Base-by-base conservation (phyloP, 2,329 filamentous ascomycete genomes). In the Sporothrix luriei region DNA sequence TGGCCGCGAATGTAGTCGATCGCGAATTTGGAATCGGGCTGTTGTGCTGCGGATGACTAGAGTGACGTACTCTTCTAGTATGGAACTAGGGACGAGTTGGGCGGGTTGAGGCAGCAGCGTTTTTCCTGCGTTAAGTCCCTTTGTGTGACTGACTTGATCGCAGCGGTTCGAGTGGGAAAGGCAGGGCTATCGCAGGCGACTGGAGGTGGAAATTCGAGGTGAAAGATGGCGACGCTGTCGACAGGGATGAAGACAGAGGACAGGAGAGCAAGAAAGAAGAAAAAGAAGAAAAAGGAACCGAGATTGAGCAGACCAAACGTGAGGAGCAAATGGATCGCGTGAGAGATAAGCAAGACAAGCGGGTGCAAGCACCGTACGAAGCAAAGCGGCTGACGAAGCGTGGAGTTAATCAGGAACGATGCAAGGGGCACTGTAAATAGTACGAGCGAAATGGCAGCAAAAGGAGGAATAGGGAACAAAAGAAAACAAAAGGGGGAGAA, bases 61-160 rank as follows among this genome's bases (percentile, higher is more conserved):
- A 55, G 65, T 67, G 65, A 67, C 65, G 65, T 55, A 55, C 46
- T 65, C 62, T 55, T 40, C 51, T 55, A 67, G 51, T 11, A 67
- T 38, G 65, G 51, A n/a, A 46, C 49, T 55, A 67, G 65, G 21
- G 33, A 40, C 52, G 48, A 68, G 19, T 40, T 38, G 19, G 21
- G 19, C 38, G 16, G 38, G 52, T 48, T 24, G 61, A 64, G 61
- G 61, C 61, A 64, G 61, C 61, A 64, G 61, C 61, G 43, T 49
- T 64, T 64, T 64, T 51, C 24, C 11, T 55, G 33, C 33, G 33
- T 33, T 14, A 43, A 43, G 26, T 49, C 52, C 54, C 9, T 21
- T 57, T 33, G 48, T 48, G 51, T 33, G 13, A n/a, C 66, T 21
- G 54, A 43, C 57, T 46, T 61, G 51, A 29, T n/a, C 43, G 16